Conservation (phyloP, 1,284 basidiomycete species). For the Irpex sp. region DNA sequence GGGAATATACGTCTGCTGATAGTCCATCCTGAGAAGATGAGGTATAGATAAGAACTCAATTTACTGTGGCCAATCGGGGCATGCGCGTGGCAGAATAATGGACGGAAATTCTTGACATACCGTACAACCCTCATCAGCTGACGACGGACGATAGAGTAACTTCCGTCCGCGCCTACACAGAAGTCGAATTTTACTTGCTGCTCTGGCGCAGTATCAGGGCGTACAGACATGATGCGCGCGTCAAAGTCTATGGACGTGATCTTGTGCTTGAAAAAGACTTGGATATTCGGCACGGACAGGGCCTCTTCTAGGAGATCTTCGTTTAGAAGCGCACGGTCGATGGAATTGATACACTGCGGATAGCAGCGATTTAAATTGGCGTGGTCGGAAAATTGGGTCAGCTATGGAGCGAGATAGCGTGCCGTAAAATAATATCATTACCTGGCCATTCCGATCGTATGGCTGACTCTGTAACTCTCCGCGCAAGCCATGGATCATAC, state of each 20-base stretch:
- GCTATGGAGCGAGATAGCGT: conserved; percentile 18
- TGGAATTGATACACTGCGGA: conserved; percentile 85
- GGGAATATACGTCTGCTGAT: conserved; percentile 90
- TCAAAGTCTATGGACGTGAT: conserved; percentile 75
- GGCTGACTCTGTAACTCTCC: conserved; percentile 76
- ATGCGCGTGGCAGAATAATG: conserved; percentile 16
- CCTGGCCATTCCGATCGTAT: conserved; percentile 88
- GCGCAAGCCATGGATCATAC: conserved; percentile 88
- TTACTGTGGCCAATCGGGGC: conserved; percentile 7
- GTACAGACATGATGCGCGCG: conserved; percentile 50
- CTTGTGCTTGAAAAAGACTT: conserved; percentile 79
- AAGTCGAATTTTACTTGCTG: conserved; percentile 66
- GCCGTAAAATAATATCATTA: conserved; percentile 33
- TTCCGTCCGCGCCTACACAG: conserved; percentile 88
- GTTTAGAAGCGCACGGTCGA: conserved; percentile 87
- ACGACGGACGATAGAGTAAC: conserved; percentile 79
- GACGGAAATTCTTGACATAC: conserved; percentile 45
- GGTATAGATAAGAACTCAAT: conserved; percentile 10
- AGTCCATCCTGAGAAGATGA: conserved; percentile 75
- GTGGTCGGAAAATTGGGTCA: conserved; percentile 19
- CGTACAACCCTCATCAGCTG: conserved; percentile 89
- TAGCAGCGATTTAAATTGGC: conserved; percentile 17
- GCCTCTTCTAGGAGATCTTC: conserved; percentile 78
- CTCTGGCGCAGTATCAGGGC: conserved; percentile 38
- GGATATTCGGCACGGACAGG: conserved; percentile 59